phyloP scores from a whole-genome alignment of 352 stramenopile species.

The Phytophthora boehmeriae region DNA sequence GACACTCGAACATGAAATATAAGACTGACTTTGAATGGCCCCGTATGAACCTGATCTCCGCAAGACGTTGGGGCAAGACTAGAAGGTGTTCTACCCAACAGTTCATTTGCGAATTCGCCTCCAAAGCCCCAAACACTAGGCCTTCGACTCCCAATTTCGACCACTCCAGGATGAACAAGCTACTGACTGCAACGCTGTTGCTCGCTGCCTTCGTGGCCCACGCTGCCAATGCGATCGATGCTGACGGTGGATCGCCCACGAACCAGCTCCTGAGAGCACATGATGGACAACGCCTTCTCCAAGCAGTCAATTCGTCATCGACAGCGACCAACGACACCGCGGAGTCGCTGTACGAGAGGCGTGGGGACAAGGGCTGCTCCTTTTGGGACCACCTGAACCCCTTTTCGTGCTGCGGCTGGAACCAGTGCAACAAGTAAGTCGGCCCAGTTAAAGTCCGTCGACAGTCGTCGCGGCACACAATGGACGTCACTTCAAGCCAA shows the following conservation, averaged over 20 bases:
- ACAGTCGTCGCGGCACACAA: too few relatives aligned
- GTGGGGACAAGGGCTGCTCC: slow-evolving; percentile 21
- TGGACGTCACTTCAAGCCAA: too few relatives aligned
- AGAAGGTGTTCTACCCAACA: not conserved
- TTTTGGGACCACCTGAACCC: slow-evolving; percentile 29
- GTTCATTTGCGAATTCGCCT: slow-evolving; percentile 21
- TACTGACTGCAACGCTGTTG: slow-evolving; percentile 10
- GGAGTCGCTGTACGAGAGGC: slow-evolving; percentile 25
- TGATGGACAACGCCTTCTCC: slow-evolving; percentile 6
- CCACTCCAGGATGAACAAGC: slow-evolving; percentile 29
- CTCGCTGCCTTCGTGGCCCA: slow-evolving; percentile 13
- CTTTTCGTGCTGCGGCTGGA: slow-evolving; percentile 32
- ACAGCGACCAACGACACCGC: slow-evolving; percentile 1
- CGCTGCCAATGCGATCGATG: slow-evolving; percentile 2
- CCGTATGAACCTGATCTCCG: too few relatives aligned
- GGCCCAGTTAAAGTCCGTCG: too few relatives aligned
- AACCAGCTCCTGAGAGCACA: slow-evolving; percentile 5
- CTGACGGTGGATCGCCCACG: not conserved
- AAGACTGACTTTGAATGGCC: too few relatives aligned
- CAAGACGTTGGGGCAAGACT: too few relatives aligned
- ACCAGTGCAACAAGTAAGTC: slow-evolving; percentile 31
- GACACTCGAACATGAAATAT: too few relatives aligned
- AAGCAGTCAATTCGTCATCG: not conserved
- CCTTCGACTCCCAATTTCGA: not conserved
- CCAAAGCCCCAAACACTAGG: slow-evolving; percentile 13